Base-by-base conservation (phyloP, 495 filamentous ascomycete species). In the Darksidea phi region DNA sequence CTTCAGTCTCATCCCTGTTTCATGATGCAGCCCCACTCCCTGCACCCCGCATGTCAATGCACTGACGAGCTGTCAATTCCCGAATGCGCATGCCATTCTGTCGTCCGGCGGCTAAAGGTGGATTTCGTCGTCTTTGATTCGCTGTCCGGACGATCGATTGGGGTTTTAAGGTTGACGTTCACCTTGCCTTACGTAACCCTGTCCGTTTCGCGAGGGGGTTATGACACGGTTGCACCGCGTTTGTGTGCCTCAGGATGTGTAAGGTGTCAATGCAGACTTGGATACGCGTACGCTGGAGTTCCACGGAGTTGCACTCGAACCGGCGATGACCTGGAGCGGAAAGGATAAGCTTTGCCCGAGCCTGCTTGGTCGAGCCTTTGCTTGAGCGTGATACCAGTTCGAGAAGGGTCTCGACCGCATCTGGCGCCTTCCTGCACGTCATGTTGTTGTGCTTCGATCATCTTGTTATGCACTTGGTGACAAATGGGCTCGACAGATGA, bases 161-260 rank as follows among this genome's bases (percentile, higher is more conserved):
- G 13, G 11, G 36, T 5, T 20, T 38, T 21, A 43, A 54, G 4
- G 10, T 45, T 54, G 17, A 24, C 21, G 23, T 23, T 23, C 37
- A 36, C 23, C 17, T 8, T 49, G 24, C 38, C 45, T 24, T 36
- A 15, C 1, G 24, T 36, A 25, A 24, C 28, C 28, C 28, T 43
- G 41, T 43, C 13, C 5, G 41, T 43, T 60, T 52, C 28, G 57
- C 57, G 23, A 12, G 26, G n/a, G 20, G 7, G n/a, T 21, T 20
- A 1, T 60, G 48, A 49, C 8, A 46, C 36, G 15, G 57, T 53
- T 60, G 36, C 57, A 54, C 51, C 21, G 20, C 1, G 20, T 43
- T 43, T n/a, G 23, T 11, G 17, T 60, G 57, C 46, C 36, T 60
- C 57, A 60, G 48, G 48, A 60, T 52, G 21, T 60, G 57, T 60